Conservation (phyloP, 352 stramenopile species). For the Globisporangium emineosum region DNA sequence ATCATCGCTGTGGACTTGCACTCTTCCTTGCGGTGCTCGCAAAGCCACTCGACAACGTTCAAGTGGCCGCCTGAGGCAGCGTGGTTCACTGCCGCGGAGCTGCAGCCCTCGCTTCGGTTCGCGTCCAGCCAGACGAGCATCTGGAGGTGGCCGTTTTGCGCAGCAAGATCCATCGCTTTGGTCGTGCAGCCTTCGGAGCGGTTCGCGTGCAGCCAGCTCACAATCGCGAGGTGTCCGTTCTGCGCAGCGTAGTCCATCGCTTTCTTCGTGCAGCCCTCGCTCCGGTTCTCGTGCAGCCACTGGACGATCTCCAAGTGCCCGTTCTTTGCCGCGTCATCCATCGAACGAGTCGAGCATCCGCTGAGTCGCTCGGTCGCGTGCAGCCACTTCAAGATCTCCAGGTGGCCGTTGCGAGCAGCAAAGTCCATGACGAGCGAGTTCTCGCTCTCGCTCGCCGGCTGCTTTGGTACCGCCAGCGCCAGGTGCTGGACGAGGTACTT, state of each 20-base stretch:
- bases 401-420: constrained; percentile 55
- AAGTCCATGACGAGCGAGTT: constrained; percentile 74
- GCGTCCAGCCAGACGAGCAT: constrained; percentile 70
- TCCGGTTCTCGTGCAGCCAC: constrained; percentile 57
- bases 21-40: constrained; percentile 42
- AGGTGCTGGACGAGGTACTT: constrained; percentile 73
- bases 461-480: constrained; percentile 27
- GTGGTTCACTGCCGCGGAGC: constrained; percentile 58
- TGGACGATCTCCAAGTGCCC: constrained; percentile 44
- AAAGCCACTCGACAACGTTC: constrained; percentile 58
- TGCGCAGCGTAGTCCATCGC: constrained; percentile 63
- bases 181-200: constrained; percentile 44
- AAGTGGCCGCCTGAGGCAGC: constrained; percentile 50
- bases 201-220: constrained; percentile 58
- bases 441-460: constrained; percentile 20
- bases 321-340: constrained; percentile 62
- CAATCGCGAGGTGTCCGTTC: constrained; percentile 46
- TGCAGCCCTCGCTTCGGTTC: constrained; percentile 67
- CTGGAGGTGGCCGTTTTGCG: constrained; percentile 53
- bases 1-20: constrained; percentile 52
- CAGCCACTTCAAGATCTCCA: constrained; percentile 66
- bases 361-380: constrained; percentile 41
- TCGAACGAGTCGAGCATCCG: constrained; percentile 50
- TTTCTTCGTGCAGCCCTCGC: constrained; percentile 57
- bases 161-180: constrained; percentile 63